Conservation (phyloP, 164 flowering plant species). For the Tetracentron sinense region DNA sequence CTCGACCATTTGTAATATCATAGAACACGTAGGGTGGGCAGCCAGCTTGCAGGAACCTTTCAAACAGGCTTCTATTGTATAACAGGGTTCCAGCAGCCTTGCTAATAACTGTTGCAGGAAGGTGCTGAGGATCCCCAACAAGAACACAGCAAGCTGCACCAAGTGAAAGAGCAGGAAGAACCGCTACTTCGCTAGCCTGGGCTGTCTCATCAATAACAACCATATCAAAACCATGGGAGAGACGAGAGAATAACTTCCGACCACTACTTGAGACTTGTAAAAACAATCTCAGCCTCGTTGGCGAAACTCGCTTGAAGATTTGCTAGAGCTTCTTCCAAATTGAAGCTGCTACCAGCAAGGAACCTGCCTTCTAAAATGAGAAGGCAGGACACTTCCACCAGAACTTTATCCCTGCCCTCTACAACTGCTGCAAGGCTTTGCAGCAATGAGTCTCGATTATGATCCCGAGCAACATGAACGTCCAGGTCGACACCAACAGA, state of each 20-base stretch:
- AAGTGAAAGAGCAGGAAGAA: slow-evolving; percentile 89
- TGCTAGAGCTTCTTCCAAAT: slow-evolving; percentile 86
- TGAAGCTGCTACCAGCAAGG: slow-evolving; percentile 59
- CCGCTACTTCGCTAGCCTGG: slow-evolving; percentile 91
- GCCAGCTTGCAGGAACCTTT: slow-evolving; percentile 92
- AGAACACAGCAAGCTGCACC: slow-evolving; percentile 97
- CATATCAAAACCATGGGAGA: slow-evolving; percentile 97
- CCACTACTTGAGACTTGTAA: slow-evolving; percentile 97
- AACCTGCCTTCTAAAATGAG: slow-evolving; percentile 68
- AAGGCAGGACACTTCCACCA: slow-evolving; percentile 88
- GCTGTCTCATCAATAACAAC: slow-evolving; percentile 98
- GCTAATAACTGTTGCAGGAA: slow-evolving; percentile 97
- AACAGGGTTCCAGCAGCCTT: slow-evolving; percentile 90
- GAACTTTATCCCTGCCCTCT: slow-evolving; percentile 75
- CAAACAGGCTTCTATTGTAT: slow-evolving; percentile 93
- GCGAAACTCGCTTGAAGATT: slow-evolving; percentile 96
- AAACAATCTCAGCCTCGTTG: slow-evolving; percentile 96
- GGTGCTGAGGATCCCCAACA: slow-evolving; percentile 99
- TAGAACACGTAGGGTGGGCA: slow-evolving; percentile 92
- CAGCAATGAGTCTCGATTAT: slow-evolving; percentile 65
- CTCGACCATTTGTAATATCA: slow-evolving; percentile 88
- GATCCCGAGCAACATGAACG: slow-evolving; percentile 79
- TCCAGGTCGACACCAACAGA: slow-evolving; percentile 98
- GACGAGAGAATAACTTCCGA: slow-evolving; percentile 84
- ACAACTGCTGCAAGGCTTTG: slow-evolving; percentile 90